These are phyloP conservation scores for Fusarium fracticaudum DNA, from an alignment of 2,329 filamentous ascomycete genomes.

Conservation along the genomic window DNA sequence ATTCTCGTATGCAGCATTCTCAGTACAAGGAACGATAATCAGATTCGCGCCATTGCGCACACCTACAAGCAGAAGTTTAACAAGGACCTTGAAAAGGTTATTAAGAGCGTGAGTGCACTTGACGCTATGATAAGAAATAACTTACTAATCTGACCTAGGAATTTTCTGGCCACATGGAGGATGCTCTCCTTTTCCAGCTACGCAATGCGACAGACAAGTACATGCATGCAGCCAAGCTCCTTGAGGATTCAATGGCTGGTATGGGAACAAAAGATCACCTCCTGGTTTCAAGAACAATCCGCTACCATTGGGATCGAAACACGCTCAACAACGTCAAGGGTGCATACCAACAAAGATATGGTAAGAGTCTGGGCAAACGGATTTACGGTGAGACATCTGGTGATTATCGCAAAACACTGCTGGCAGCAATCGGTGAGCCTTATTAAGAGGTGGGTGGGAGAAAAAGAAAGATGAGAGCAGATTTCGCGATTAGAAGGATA, in stretches of 20 bases:
- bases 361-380: constrained; percentile 71
- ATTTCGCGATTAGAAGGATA: neutral
- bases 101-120: constrained; percentile 67
- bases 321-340: constrained; percentile 81
- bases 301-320: constrained; percentile 82
- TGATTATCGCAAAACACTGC: constrained; percentile 80
- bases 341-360: constrained; percentile 78
- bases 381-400: constrained; percentile 87
- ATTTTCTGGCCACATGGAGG: constrained; percentile 93
- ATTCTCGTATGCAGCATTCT: constrained; percentile 83
- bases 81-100: constrained; percentile 74
- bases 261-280: constrained; percentile 86
- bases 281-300: constrained; percentile 79
- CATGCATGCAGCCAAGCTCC: constrained; percentile 80
- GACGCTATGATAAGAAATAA: neutral
- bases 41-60: constrained; percentile 83
- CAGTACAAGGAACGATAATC: constrained; percentile 78
- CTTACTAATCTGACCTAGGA: constrained; percentile 56
- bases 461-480: neutral
- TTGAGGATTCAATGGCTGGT: constrained; percentile 91
- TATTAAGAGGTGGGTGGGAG: constrained; percentile 12
- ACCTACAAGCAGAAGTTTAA: constrained; percentile 80
- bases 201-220: constrained; percentile 80
- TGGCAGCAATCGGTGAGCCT: constrained; percentile 71
- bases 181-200: constrained; percentile 84